Evolutionary conservation across 495 filamentous ascomycete species (phyloP), one percentile per base, ranked within the genome.

Genomic region (Penicillium ochrochloron): DNA sequence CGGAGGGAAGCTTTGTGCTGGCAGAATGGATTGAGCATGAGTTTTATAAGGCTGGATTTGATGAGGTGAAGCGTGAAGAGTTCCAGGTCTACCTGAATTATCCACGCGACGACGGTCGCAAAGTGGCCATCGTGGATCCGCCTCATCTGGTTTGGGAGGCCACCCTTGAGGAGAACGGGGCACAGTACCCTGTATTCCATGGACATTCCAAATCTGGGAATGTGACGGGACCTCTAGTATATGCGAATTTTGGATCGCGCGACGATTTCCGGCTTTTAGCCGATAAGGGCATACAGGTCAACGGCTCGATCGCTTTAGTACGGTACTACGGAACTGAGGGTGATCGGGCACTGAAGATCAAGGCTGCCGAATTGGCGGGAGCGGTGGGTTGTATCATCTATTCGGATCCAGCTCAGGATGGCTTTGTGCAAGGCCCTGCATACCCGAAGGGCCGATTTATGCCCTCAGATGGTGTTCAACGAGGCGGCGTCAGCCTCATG

Each of bases 21-120:
- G 93, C 90, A 19, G 84, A 91, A 77, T 96, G 91, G 79, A 86
- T 97, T 58, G 84, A 94, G 75, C 85, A 84, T 61, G 76, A 87
- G 65, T 96, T 96, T 73, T 77, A 75, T 66, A 84, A 78, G 34
- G 88, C 88, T 60, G 85, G 85, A 10, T 79, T 98, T 66, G 92
- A 97, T 64, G 77, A 85, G 48, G 87, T 96, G 31, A 73, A 80
- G 42, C 81, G 89, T 66, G 90, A 96, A 63, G 82, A 88, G 63
- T 97, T 92, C 75, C 82, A 90, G 66, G 93, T 96, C 3, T 98
- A 97, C 73, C 75, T 98, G 64, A 97, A 98, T 76, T 98, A 96
- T 67, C 94, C 95, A 9, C 91, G 84, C 67, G 70, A 78, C 2
- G 89, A 83, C 55, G 94, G 93, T 3, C 82, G 95, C 67, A 87